Evolutionary conservation across 2,329 filamentous ascomycete genomes (phyloP).

Genomic region (Penicillium fuscoglaucum): DNA sequence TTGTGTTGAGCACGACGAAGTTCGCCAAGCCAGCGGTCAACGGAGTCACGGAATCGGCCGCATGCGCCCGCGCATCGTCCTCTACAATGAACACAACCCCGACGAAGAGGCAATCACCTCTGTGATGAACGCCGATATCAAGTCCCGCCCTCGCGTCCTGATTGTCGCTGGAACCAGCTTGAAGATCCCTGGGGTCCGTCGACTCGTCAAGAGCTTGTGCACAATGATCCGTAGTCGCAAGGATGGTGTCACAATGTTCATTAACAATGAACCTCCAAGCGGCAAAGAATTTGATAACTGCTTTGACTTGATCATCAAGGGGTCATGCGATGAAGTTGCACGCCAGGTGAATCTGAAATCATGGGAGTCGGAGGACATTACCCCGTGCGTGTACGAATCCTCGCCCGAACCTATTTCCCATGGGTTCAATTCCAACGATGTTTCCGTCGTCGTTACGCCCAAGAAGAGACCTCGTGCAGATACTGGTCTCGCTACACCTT

Average conservation of each 20-base stretch:
- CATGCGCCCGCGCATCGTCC: slow-evolving; percentile 85
- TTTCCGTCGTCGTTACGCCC: slow-evolving; percentile 43
- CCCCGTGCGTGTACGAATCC: slow-evolving; percentile 32
- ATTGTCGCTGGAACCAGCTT: slow-evolving; percentile 94
- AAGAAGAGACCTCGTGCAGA: slow-evolving; percentile 38
- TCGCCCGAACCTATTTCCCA: slow-evolving; percentile 29
- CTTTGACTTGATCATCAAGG: slow-evolving; percentile 88
- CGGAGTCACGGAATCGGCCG: slow-evolving; percentile 91
- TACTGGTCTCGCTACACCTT: slow-evolving; percentile 44
- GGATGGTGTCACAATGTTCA: slow-evolving; percentile 87
- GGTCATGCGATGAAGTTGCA: slow-evolving; percentile 85
- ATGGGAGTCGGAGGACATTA: slow-evolving; percentile 53
- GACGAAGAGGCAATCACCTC: slow-evolving; percentile 95
- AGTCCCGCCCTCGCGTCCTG: slow-evolving; percentile 82
- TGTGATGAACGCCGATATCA: slow-evolving; percentile 81
- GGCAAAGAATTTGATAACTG: slow-evolving; percentile 85
- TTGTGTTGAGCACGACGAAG: slow-evolving; percentile 72
- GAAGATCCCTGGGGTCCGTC: slow-evolving; percentile 88
- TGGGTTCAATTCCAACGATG: slow-evolving; percentile 14
- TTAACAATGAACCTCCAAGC: slow-evolving; percentile 83
- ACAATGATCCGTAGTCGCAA: slow-evolving; percentile 73
- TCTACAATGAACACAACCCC: slow-evolving; percentile 97
- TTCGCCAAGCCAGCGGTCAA: slow-evolving; percentile 78
- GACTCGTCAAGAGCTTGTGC: slow-evolving; percentile 89
- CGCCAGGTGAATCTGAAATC: slow-evolving; percentile 62